Base-by-base conservation (phyloP, 768 basidiomycete species). In the Lactifluus echinatus region DNA sequence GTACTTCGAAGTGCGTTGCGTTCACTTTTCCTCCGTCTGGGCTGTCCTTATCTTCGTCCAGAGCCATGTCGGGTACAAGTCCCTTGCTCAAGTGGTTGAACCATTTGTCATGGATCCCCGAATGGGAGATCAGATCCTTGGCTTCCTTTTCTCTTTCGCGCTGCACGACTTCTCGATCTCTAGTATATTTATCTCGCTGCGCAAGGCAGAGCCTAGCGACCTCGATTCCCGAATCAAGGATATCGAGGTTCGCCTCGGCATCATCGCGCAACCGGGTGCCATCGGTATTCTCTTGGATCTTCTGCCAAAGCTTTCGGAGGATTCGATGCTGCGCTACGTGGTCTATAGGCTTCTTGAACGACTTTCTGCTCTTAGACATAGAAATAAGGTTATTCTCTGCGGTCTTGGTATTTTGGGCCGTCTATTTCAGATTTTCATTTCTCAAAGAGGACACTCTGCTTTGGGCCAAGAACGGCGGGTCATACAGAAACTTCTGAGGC, bases 381-480 rank as follows among this genome's bases (percentile, higher is more conserved):
- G 84, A 34, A 91, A 91, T 65, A 81, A 82, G 21, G 84, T 81
- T 10, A 70, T 86, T 10, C 71, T 92, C 44, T 82, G 80, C 64
- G 80, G 74, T 61, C 67, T 83, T 15, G 79, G 79, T 7, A 69
- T 89, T 7, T 74, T 82, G 28, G 68, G 72, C 2, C 74, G 79
- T 10, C 72, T 86, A 1, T 80, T 87, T 52, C 65, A 70, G 23
- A 71, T 75, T 21, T 80, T 82, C 64, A 73, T 67, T 55, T 61
- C 62, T 46, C 65, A 69, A 21, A 63, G 63, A 50, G 63, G 48
- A 55, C 50, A 63, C 31, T 42, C 45, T 12, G 62, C 72, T 10
- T 62, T 70, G 3, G 76, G 78, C 54, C 75, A 72, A 57, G 84
- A 86, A 66, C 78, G 79, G 26, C 74, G 78, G 40, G 66, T 82